Evolutionary conservation across 495 filamentous ascomycete species (phyloP), one percentile per base, ranked within the genome.

Genomic region (Chaetomidium leptoderma): DNA sequence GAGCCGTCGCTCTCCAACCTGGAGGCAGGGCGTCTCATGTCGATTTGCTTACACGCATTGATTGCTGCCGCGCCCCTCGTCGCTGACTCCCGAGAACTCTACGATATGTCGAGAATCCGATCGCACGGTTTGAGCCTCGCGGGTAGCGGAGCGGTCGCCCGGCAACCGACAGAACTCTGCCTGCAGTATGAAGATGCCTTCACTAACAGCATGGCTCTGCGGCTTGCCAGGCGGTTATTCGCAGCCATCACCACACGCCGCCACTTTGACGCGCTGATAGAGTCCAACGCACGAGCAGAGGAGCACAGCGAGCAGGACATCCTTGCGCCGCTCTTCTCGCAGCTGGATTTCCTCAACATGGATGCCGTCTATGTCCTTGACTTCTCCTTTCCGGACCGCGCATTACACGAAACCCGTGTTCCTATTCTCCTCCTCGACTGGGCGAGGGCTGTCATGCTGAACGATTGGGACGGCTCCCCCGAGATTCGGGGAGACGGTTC

Each of bases 401-500:
- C 70, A 8, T 46, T 81, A 4, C 79, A 81, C 54, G 77, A 81
- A 53, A 76, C 74, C 14, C 72, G 79, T n/a, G 70, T 83, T 19
- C 77, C 78, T 13, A 75, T 76, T 13, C 62, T 83, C 23, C 65
- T 91, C n/a, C 72, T 91, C 8, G 89, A 92, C 65, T 92, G 87
- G 89, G 81, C 91, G 19, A 80, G 86, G 52, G 84, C 86, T 0
- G 78, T 91, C 14, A 80, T 95, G 65, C 66, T 92, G 14, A 82
- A 85, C 36, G 83, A 86, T 59, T 95, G 90, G 90, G 82, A 90
- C 63, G 88, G 88, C 7, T 82, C 82, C 55, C 81, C 87, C 1
- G 82, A 85, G 35, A 78, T 93, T 52, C 73, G 81, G 2, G 80
- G 79, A 47, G 83, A 83, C 65, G 82, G 85, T 26, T 74, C 84